Evolutionary conservation across 495 filamentous ascomycete genomes (phyloP).

Genomic region (Ascodesmis nigricans): DNA sequence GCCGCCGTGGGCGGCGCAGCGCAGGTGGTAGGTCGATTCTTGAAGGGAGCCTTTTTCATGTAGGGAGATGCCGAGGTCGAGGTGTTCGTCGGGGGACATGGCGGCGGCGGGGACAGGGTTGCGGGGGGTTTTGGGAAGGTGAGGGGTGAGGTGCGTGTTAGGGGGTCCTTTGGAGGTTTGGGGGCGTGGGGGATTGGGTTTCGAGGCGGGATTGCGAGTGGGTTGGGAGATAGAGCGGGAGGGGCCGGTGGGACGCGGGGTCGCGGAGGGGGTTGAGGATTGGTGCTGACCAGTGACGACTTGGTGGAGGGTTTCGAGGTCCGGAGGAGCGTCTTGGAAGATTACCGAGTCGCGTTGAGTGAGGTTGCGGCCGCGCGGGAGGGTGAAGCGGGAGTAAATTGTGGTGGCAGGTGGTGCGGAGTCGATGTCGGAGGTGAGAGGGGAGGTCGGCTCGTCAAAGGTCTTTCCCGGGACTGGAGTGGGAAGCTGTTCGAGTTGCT

Average conservation of each 20-base stretch:
- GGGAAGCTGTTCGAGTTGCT: slow-evolving; percentile 10
- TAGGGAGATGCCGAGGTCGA: slow-evolving; percentile 63
- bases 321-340: slow-evolving; percentile 36
- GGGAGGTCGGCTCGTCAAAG: slow-evolving; percentile 36
- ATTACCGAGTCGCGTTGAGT: slow-evolving; percentile 48
- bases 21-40: slow-evolving; percentile 87
- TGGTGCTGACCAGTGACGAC: neutral
- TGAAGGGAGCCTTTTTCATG: slow-evolving; percentile 69
- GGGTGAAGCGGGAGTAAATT: slow-evolving; percentile 57
- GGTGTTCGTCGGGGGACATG: slow-evolving; percentile 63
- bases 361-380: slow-evolving; percentile 60
- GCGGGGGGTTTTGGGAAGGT: neutral
- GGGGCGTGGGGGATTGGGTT: neutral
- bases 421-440: slow-evolving; percentile 29
- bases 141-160: neutral
- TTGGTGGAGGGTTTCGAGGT: slow-evolving; percentile 2
- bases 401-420: slow-evolving; percentile 43
- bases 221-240: no score
- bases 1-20: slow-evolving; percentile 63
- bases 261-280: neutral
- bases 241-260: no score
- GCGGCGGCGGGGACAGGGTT: slow-evolving; percentile 26
- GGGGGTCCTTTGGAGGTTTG: neutral
- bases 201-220: no score
- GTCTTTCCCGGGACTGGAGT: slow-evolving; percentile 42